Base-by-base conservation (phyloP, 306 rosid genomes). In the Cajanus cajan region DNA sequence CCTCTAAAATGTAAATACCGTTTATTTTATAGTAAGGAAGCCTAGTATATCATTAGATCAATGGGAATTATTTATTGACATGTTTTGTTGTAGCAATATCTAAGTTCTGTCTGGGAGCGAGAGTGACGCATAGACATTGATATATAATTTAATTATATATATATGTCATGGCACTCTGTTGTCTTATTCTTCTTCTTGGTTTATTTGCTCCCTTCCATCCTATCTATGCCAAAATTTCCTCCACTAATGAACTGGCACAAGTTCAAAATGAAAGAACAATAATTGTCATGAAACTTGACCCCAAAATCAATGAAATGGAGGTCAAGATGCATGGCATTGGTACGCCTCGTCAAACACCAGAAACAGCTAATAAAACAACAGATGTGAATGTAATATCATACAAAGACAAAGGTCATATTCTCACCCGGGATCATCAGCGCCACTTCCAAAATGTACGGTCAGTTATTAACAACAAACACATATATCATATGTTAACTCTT, bases 391-490 rank as follows among this genome's bases (percentile, higher is more conserved):
- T 45, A 14, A 45, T 2, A 45, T 45, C 51, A 13, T 47, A 47
- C 54, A 47, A 47, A 14, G 54, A 47, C 54, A 15, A 47, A 47
- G 21, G 6, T 47, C 54, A 47, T 47, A 47, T 47, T 47, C 54
- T 47, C 54, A 47, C 19, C 54, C 54, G 54, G 54, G 8, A 47
- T 50, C 83, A 19, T 39, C 84, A 41, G 8, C 78, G 52, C 14
- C 82, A 78, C 74, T 68, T 89, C 69, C 76, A 25, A 66, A 78
- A 75, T 48, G 90, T 89, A 82, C 85, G 92, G 36, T 71, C 19
- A 37, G 2, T 7, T 16, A 36, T 36, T 58, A 44, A 36, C 8
- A 15, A 31, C 47, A 59, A 11, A n/a, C 19, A 82, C 28, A n/a
- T 55, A 15, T 39, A 34, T 10, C 47, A 13, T 22, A n/a, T 55